These are phyloP conservation scores for Hortaea sp. DNA, from an alignment of 2,329 filamentous ascomycete genomes.

Conservation along the genomic window DNA sequence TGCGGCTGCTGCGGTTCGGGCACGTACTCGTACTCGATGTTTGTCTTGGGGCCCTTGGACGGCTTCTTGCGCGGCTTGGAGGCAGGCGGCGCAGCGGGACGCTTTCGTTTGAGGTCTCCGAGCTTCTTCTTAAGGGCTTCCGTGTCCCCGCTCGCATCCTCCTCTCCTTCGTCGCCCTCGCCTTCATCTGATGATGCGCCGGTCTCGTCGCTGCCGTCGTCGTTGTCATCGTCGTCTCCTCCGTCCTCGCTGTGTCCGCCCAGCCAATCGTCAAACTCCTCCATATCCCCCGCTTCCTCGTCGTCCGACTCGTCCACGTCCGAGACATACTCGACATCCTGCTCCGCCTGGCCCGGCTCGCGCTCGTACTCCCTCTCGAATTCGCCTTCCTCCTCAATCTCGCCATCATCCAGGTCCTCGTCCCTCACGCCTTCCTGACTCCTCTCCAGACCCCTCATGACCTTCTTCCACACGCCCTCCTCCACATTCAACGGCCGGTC, in stretches of 20 bases:
- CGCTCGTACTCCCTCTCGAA: slow-evolving; percentile 54
- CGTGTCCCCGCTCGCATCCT: slow-evolving; percentile 43
- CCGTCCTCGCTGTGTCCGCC: slow-evolving; percentile 54
- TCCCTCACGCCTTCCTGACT: slow-evolving; percentile 74
- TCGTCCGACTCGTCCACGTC: slow-evolving; percentile 68
- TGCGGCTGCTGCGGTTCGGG: slow-evolving; percentile 44
- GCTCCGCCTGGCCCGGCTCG: slow-evolving; percentile 42
- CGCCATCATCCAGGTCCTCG: slow-evolving; percentile 78
- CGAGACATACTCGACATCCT: slow-evolving; percentile 83
- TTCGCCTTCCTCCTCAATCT: slow-evolving; percentile 63
- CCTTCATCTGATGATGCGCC: slow-evolving; percentile 32
- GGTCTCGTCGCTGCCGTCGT: slow-evolving; percentile 50
- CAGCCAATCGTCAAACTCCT: slow-evolving; percentile 93
- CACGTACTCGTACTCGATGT: slow-evolving; percentile 73
- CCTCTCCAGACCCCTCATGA: slow-evolving; percentile 79
- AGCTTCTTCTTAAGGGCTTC: slow-evolving; percentile 48
- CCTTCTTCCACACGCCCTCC: slow-evolving; percentile 94
- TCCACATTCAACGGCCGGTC: slow-evolving; percentile 92
- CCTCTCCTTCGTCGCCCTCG: slow-evolving; percentile 36
- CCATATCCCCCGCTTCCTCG: slow-evolving; percentile 58
- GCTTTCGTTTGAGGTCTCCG: slow-evolving; percentile 48
- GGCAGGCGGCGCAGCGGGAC: slow-evolving; percentile 35
- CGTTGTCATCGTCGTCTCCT: slow-evolving; percentile 41
- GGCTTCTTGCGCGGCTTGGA: slow-evolving; percentile 50
- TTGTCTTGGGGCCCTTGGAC: slow-evolving; percentile 49